Conservation (phyloP, 179 eudicot species). For the Dionaea muscipula region DNA sequence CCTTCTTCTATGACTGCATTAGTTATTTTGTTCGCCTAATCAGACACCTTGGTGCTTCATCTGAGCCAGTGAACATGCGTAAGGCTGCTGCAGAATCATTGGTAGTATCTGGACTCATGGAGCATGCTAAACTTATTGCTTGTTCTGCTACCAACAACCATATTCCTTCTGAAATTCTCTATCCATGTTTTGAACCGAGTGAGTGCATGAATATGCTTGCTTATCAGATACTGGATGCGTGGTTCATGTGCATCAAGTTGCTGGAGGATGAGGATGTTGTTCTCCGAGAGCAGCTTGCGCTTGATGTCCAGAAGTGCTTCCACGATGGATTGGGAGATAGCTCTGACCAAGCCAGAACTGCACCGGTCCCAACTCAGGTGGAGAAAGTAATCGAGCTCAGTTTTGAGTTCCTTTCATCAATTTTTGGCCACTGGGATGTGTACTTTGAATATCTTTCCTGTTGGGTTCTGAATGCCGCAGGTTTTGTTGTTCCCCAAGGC, state of each 20-base stretch:
- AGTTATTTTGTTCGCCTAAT: constrained; percentile 44
- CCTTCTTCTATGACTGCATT: constrained; percentile 34
- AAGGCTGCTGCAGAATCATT: constrained; percentile 85
- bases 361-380: constrained; percentile 66
- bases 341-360: constrained; percentile 15
- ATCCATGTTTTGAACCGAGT: constrained; percentile 18
- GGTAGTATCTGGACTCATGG: constrained; percentile 69
- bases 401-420: constrained; percentile 57
- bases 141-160: constrained; percentile 20
- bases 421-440: constrained; percentile 59
- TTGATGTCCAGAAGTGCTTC: constrained; percentile 55
- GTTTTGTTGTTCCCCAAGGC: constrained; percentile 37
- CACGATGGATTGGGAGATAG: constrained; percentile 18
- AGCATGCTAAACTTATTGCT: constrained; percentile 50
- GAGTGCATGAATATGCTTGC: constrained; percentile 34
- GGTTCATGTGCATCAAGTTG: constrained; percentile 80
- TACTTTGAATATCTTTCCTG: constrained; percentile 53
- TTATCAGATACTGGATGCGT: constrained; percentile 37
- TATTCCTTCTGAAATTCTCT: constrained; percentile 21
- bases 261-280: constrained; percentile 81
- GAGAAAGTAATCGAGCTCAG: constrained; percentile 71
- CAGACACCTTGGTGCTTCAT: constrained; percentile 48
- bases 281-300: constrained; percentile 54
- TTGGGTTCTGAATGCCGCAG: constrained; percentile 48
- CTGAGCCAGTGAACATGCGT: constrained; percentile 68